phyloP scores from a whole-genome alignment of 345 rosid species.

The Eucalyptus marginata region DNA sequence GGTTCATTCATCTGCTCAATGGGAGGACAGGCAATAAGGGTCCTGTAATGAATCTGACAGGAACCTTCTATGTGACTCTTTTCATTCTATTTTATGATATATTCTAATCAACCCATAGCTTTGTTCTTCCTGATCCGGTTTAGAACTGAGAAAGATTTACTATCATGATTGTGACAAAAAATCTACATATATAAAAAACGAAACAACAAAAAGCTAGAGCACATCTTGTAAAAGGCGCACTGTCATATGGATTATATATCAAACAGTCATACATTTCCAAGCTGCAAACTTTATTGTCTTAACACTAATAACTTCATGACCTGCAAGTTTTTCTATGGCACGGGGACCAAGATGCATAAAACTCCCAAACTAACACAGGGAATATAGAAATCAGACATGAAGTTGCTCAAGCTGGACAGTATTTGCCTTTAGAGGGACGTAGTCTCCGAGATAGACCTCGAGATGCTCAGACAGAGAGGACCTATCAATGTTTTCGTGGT shows the following conservation, averaged over 20 bases:
- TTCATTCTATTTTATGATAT: neutral
- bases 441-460: neutral
- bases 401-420: neutral
- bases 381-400: neutral
- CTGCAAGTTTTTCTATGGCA: neutral
- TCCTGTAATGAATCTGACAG: neutral
- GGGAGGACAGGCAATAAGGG: neutral
- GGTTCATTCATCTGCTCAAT: neutral
- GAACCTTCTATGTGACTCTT: neutral
- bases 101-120: neutral
- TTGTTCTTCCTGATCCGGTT: neutral
- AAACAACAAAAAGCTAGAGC: neutral
- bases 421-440: neutral
- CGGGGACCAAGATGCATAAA: neutral
- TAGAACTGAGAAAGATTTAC: neutral
- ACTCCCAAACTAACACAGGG: neutral
- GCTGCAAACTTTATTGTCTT: neutral
- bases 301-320: neutral
- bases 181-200: neutral
- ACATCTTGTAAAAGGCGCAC: neutral
- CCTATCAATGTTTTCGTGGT: constrained; percentile 28
- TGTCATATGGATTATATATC: neutral
- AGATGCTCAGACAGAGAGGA: neutral
- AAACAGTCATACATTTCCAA: neutral
- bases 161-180: neutral